Percentiles rank a stretch among this genome's conserved stretches.
phyloP scores from a whole-genome alignment of 129 eudicot genomes.

The Lactuca sativa region DNA sequence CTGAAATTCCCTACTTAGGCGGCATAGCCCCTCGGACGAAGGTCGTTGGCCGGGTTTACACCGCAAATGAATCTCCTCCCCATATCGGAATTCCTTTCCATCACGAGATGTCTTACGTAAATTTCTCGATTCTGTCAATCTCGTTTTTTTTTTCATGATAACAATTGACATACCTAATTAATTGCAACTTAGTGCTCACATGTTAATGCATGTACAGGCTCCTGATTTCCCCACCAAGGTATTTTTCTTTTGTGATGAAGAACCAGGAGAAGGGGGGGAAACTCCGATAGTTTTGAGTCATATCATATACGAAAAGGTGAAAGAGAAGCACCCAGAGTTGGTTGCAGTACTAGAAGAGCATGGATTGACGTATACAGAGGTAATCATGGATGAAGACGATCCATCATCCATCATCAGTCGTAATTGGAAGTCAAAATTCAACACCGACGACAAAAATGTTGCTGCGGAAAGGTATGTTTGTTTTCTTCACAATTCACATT shows the following conservation, averaged over 20 bases:
- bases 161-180: too few relatives aligned
- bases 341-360: constrained; percentile 6
- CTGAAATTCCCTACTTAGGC: constrained; percentile 62
- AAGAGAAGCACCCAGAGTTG: constrained; percentile 11
- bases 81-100: constrained; percentile 72
- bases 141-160: background rate
- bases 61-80: constrained; percentile 82
- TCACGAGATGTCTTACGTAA: constrained; percentile 86
- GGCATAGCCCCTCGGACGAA: constrained; percentile 73
- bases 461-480: too few relatives aligned
- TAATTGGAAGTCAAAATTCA: constrained; percentile 71
- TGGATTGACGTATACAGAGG: constrained; percentile 26
- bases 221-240: too few relatives aligned
- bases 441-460: constrained; percentile 57
- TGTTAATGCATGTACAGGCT: too few relatives aligned
- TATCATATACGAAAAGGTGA: background rate
- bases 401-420: constrained; percentile 70
- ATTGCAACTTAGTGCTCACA: too few relatives aligned
- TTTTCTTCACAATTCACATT: too few relatives aligned
- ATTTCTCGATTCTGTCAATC: background rate
- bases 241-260: too few relatives aligned
- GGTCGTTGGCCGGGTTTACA: constrained; percentile 73
- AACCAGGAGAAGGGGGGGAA: too few relatives aligned
- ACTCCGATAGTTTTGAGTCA: too few relatives aligned
- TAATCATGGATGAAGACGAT: constrained; percentile 64